phyloP scores from a whole-genome alignment of 2,329 filamentous ascomycete genomes.

The Fusarium sp. region DNA sequence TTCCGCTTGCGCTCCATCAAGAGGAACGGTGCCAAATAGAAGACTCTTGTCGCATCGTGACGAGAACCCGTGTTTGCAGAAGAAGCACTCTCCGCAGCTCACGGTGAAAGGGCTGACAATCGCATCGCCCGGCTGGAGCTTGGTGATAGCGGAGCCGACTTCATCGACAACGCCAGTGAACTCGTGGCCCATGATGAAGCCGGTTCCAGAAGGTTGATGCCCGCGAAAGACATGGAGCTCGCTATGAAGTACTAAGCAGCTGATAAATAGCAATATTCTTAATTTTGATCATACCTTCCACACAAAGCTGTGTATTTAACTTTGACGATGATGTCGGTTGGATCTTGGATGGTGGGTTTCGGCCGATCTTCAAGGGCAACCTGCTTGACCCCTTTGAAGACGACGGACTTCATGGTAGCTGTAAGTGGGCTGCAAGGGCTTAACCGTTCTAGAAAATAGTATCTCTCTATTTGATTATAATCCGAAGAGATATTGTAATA shows the following conservation, averaged over 20 bases:
- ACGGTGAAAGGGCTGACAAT: constrained; percentile 33
- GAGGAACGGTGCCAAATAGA: constrained; percentile 3
- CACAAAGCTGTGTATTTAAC: constrained; percentile 23
- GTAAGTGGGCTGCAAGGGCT: fast-evolving
- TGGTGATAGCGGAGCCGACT: constrained; percentile 63
- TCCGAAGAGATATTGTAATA: fast-evolving
- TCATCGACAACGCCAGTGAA: constrained; percentile 81
- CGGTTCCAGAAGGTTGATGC: constrained; percentile 74
- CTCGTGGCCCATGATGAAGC: constrained; percentile 78
- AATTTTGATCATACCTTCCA: background rate
- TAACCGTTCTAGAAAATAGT: fast-evolving
- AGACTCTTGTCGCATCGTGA: constrained; percentile 22
- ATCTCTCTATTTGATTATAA: fast-evolving
- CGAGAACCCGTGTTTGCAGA: constrained; percentile 12
- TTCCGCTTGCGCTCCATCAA: constrained; percentile 32
- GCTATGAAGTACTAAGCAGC: background rate
- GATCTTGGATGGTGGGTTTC: background rate
- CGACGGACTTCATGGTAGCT: constrained; percentile 14
- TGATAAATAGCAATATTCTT: fast-evolving
- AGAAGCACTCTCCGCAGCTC: constrained; percentile 34
- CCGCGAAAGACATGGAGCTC: constrained; percentile 87
- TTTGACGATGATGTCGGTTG: constrained; percentile 14
- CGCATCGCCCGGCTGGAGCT: background rate
- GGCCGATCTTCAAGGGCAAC: constrained; percentile 19
- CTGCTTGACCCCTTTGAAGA: constrained; percentile 16